These are phyloP conservation scores for Colletotrichum tofieldiae DNA, from an alignment of 2,329 filamentous ascomycete genomes.

Conservation along the genomic window DNA sequence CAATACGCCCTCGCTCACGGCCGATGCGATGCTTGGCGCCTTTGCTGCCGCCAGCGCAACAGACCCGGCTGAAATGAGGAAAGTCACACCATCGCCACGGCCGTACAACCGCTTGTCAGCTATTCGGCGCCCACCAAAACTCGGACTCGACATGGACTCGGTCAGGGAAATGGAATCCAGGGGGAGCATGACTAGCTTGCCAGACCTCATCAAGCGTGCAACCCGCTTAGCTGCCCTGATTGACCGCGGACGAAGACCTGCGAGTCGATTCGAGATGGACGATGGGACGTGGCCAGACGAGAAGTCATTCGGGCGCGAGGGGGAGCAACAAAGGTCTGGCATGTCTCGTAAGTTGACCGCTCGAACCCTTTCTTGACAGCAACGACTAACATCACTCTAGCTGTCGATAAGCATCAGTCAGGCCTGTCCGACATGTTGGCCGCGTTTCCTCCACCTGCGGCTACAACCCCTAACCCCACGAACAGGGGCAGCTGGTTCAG, in stretches of 20 bases:
- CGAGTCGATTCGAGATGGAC: conserved; percentile 68
- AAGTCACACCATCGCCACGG: conserved; percentile 48
- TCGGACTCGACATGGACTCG: conserved; percentile 80
- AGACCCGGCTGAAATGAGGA: conserved; percentile 54
- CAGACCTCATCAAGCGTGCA: conserved; percentile 90
- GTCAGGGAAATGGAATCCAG: conserved; percentile 86
- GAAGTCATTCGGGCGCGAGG: conserved; percentile 55
- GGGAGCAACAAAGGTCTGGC: conserved; percentile 60
- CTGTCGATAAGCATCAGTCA: conserved; percentile 64
- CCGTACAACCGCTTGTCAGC: conserved; percentile 67
- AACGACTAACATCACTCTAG: conserved; percentile 47
- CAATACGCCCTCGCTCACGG: conserved; percentile 52
- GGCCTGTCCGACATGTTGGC: conserved; percentile 77
- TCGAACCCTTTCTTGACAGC: not conserved
- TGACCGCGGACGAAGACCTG: conserved; percentile 81
- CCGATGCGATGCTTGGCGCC: conserved; percentile 66
- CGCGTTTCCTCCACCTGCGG: conserved; percentile 75
- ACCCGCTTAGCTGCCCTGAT: conserved; percentile 90
- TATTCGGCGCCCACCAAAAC: conserved; percentile 76
- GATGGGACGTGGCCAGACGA: conserved; percentile 66
- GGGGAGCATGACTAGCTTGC: conserved; percentile 91
- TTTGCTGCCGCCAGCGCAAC: conserved; percentile 65
- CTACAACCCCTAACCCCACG: conserved; percentile 61
- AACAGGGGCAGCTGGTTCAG: conserved; percentile 64
- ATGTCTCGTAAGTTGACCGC: conserved; percentile 45